Base-by-base conservation (phyloP, 2,329 filamentous ascomycete genomes). In the Fusarium sp. region DNA sequence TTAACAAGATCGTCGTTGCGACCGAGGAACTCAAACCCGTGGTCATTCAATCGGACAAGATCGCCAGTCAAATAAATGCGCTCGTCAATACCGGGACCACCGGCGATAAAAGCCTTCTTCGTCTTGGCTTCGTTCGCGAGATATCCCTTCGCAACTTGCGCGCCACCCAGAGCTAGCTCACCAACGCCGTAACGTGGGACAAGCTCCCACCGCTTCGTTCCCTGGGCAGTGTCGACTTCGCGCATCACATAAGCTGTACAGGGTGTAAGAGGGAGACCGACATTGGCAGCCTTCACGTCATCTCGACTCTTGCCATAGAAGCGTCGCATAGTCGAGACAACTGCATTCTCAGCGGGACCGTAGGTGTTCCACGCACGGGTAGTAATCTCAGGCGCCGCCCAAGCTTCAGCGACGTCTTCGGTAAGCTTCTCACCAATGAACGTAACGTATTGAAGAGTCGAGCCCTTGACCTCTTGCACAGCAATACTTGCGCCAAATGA, bases 1-100 rank as follows among this genome's bases (percentile, higher is more conserved):
- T 69, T 69, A 20, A 69, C 62, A 4, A 69, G 38, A 13, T 69
- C 66, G 2, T 69, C 66, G 2, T 69, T 69, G 5, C 66, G 51
- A 1, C 66, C 66, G 0, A 69, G 66, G 8, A 69, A 69, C 54
- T 69, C 66, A 3, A 69, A 69, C 1, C 66, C 66, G 2, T 69
- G 66, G 1, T 69, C 66, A 1, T 69, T 69, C 6, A 69, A 45
- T 11, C 66, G 60, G 6, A 69, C 65, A 10, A 69, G 48, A 24
- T 69, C 66, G 5, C 66, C 66, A 4, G 65, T 69, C 7, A 69
- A 22, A 3, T 69, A 69, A 3, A 69, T 69, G 0, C 66, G 65
- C 29, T 69, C 66, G 2, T 66, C 43, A 2, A 69, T 69, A 2
- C 66, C 54, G 0, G 66, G n/a, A 1, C 60, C 65, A 3, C 66